Percentiles rank a stretch among this genome's conserved stretches.
Evolutionary conservation across 2,329 filamentous ascomycete genomes (phyloP).

Genomic region (Aspergillus sp.): DNA sequence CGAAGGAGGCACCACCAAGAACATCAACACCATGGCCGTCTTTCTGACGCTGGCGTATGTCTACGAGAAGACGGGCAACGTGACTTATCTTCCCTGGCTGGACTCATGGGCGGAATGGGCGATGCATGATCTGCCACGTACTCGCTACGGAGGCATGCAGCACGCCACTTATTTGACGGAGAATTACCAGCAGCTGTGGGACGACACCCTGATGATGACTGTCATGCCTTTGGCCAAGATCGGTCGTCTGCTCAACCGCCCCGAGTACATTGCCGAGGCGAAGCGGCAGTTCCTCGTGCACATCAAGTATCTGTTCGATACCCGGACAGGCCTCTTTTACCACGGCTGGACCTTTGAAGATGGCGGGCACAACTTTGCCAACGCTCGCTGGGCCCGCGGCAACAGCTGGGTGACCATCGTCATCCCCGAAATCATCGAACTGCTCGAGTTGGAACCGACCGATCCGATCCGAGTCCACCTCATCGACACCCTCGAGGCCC

Average conservation of each 20-base stretch:
- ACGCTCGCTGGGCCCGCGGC: slow-evolving; percentile 54
- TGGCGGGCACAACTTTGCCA: slow-evolving; percentile 56
- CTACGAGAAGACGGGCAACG: slow-evolving; percentile 69
- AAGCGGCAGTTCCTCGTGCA: slow-evolving; percentile 74
- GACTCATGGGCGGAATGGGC: slow-evolving; percentile 81
- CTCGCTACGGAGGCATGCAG: slow-evolving; percentile 67
- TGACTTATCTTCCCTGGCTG: slow-evolving; percentile 69
- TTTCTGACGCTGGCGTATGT: slow-evolving; percentile 71
- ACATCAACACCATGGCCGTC: slow-evolving; percentile 80
- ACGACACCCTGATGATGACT: slow-evolving; percentile 86
- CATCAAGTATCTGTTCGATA: slow-evolving; percentile 73
- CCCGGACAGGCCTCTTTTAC: slow-evolving; percentile 68
- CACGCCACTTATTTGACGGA: slow-evolving; percentile 68
- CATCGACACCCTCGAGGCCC: slow-evolving; percentile 57
- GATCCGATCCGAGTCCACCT: slow-evolving; percentile 57
- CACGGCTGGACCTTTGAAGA: slow-evolving; percentile 77
- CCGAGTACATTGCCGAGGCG: slow-evolving; percentile 71
- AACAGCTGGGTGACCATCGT: slow-evolving; percentile 70
- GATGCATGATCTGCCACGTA: slow-evolving; percentile 69
- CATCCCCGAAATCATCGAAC: slow-evolving; percentile 75
- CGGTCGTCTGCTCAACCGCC: slow-evolving; percentile 63
- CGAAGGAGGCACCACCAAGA: slow-evolving; percentile 71
- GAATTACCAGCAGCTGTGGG: slow-evolving; percentile 75
- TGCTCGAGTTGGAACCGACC: slow-evolving; percentile 56
- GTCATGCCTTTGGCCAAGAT: slow-evolving; percentile 77